A percentile compares a stretch with the other conserved stretches of the same genome.
These are phyloP conservation scores for Butyriboletus loyo DNA, from an alignment of 768 basidiomycete genomes.

Conservation along the genomic window DNA sequence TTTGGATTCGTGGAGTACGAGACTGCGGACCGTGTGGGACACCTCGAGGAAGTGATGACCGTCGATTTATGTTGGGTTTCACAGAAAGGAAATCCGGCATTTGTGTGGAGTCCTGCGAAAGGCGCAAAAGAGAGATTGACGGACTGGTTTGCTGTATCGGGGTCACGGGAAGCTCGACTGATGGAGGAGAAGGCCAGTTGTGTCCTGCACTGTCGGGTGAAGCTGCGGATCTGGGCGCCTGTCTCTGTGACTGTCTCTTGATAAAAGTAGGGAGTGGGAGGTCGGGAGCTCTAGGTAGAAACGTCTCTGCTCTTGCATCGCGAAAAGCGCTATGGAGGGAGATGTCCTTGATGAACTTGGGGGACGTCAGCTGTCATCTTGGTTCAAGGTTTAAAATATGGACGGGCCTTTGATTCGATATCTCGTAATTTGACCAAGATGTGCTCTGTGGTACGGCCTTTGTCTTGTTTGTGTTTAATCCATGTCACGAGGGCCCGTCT, in stretches of 20 bases:
- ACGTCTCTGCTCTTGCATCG: slow-evolving; percentile 31
- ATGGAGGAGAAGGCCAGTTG: neutral
- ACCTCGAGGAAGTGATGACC: slow-evolving; percentile 2
- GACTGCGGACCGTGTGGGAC: neutral
- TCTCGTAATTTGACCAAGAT: slow-evolving; percentile 28
- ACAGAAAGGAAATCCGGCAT: neutral
- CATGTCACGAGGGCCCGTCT: slow-evolving; percentile 28
- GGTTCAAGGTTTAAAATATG: neutral
- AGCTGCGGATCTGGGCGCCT: neutral
- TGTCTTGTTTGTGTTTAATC: slow-evolving; percentile 29
- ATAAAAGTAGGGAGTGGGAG: slow-evolving; percentile 21
- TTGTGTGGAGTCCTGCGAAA: slow-evolving; percentile 6
- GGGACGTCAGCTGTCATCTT: neutral
- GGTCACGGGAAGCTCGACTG: neutral
- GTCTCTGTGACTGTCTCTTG: neutral
- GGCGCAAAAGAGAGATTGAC: neutral
- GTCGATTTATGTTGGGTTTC: neutral
- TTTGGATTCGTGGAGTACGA: slow-evolving; percentile 12
- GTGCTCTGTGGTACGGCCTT: slow-evolving; percentile 29
- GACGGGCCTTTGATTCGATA: slow-evolving; percentile 29
- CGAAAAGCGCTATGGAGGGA: slow-evolving; percentile 31
- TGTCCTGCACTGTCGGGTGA: neutral
- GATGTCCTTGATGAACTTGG: slow-evolving; percentile 30
- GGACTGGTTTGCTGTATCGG: neutral
- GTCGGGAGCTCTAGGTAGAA: slow-evolving; percentile 24